A percentile compares a stretch with the other conserved stretches of the same genome.
Conservation (phyloP, 192 early-diverging fungal species). For the Oehlia diaphana region DNA sequence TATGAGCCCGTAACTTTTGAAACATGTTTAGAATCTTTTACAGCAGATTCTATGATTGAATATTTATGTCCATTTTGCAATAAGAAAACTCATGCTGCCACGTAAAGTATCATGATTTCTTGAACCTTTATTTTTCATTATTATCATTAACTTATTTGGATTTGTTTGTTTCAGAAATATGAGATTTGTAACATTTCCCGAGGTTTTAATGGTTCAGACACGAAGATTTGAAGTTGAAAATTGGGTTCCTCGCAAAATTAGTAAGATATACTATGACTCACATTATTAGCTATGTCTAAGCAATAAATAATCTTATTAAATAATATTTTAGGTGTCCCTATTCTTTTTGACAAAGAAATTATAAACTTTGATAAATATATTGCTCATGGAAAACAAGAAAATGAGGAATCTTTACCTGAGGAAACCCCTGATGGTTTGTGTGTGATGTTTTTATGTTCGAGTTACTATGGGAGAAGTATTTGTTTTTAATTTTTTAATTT, state of each 20-base stretch:
- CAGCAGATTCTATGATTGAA: slow-evolving; percentile 54
- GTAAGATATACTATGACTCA: slow-evolving; percentile 33
- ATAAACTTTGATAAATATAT: slow-evolving; percentile 72
- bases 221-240: slow-evolving; percentile 74
- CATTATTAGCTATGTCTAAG: background rate
- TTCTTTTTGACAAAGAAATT: slow-evolving; percentile 52
- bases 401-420: slow-evolving; percentile 80
- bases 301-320: background rate
- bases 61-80: slow-evolving; percentile 66
- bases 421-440: slow-evolving; percentile 38
- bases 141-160: background rate
- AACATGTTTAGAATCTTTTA: slow-evolving; percentile 66
- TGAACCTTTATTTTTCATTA: background rate
- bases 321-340: slow-evolving; percentile 49
- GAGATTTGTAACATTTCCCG: slow-evolving; percentile 74
- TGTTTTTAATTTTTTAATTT: background rate
- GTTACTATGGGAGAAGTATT: too few species aligned
- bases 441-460: background rate
- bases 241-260: slow-evolving; percentile 77
- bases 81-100: slow-evolving; percentile 55
- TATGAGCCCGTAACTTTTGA: slow-evolving; percentile 61
- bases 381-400: slow-evolving; percentile 62
- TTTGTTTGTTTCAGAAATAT: slow-evolving; percentile 43
- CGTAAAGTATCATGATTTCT: slow-evolving; percentile 36
- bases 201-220: slow-evolving; percentile 69